A percentile compares a stretch with the other conserved stretches of the same genome.
These are phyloP conservation scores for Globisporangium camurandrum DNA, from an alignment of 352 stramenopile genomes.

Conservation along the genomic window DNA sequence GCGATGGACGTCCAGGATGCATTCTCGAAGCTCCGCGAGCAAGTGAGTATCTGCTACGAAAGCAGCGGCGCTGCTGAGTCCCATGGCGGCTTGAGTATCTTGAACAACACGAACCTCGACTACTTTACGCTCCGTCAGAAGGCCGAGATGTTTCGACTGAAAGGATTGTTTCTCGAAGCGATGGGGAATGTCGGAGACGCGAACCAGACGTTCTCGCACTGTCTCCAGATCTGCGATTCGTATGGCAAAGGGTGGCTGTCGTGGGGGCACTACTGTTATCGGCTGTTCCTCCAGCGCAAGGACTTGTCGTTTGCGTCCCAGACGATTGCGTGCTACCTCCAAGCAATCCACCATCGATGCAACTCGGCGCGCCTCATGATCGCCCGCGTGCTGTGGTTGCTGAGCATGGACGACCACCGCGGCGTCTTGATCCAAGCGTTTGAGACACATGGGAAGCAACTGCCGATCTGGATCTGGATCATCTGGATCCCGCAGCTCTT, in stretches of 20 bases:
- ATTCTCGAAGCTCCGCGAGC: slow-evolving; percentile 89
- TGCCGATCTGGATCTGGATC: slow-evolving; percentile 98
- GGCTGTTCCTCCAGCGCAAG: slow-evolving; percentile 68
- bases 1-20: slow-evolving; percentile 91
- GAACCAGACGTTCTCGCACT: slow-evolving; percentile 89
- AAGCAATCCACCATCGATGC: slow-evolving; percentile 88
- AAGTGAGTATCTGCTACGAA: slow-evolving; percentile 91
- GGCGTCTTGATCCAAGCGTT: slow-evolving; percentile 83
- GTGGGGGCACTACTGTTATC: slow-evolving; percentile 90
- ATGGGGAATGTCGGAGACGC: slow-evolving; percentile 72
- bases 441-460: slow-evolving; percentile 89
- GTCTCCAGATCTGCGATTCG: slow-evolving; percentile 87
- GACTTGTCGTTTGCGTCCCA: slow-evolving; percentile 78
- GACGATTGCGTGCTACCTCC: slow-evolving; percentile 91
- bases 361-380: slow-evolving; percentile 88
- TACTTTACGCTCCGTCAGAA: slow-evolving; percentile 91
- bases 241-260: slow-evolving; percentile 94
- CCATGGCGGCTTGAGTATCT: slow-evolving; percentile 81
- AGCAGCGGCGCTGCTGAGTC: slow-evolving; percentile 85
- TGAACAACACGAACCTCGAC: slow-evolving; percentile 92
- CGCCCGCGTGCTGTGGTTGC: slow-evolving; percentile 85
- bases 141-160: slow-evolving; percentile 89
- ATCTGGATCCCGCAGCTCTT: slow-evolving; percentile 98
- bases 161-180: slow-evolving; percentile 85
- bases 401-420: slow-evolving; percentile 83